Percentiles rank a stretch among this genome's conserved stretches.
Evolutionary conservation across 2,329 filamentous ascomycete genomes (phyloP).

Genomic region (Penicillium sp.): DNA sequence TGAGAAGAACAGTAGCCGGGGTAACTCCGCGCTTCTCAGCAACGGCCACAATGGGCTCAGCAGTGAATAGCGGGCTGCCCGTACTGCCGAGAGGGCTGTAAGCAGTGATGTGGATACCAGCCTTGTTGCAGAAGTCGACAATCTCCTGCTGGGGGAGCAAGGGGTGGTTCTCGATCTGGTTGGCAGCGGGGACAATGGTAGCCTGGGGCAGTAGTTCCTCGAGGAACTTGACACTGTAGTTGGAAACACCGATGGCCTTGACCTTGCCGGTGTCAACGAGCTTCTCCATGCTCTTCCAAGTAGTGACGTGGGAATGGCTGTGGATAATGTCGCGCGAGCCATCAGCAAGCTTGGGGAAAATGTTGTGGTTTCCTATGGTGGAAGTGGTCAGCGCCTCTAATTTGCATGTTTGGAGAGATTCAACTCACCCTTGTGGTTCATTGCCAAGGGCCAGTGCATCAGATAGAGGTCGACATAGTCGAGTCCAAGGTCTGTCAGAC

Average conservation of each 20-base stretch:
- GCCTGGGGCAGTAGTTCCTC: conserved; percentile 58
- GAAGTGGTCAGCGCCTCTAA: background rate
- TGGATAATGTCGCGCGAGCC: conserved; percentile 71
- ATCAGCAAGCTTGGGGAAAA: conserved; percentile 71
- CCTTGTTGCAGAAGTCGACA: conserved; percentile 51
- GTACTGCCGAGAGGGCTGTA: conserved; percentile 50
- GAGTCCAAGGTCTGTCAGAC: conserved; percentile 69
- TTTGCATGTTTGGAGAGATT: background rate
- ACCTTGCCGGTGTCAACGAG: conserved; percentile 56
- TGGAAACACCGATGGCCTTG: conserved; percentile 59
- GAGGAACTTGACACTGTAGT: conserved; percentile 57
- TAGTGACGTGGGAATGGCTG: conserved; percentile 69
- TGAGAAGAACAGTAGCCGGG: conserved; percentile 44
- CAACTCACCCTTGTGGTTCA: conserved; percentile 69
- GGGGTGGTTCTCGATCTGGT: conserved; percentile 81
- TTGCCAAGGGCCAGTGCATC: conserved; percentile 77
- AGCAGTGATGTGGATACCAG: conserved; percentile 54
- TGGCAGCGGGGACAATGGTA: conserved; percentile 64
- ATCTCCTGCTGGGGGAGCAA: conserved; percentile 60
- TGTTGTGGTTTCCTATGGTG: conserved; percentile 35
- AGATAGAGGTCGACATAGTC: conserved; percentile 81
- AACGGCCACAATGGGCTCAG: conserved; percentile 43
- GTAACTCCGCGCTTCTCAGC: conserved; percentile 42
- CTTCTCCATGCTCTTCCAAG: conserved; percentile 70
- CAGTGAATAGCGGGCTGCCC: conserved; percentile 45